Evolutionary conservation across 2,329 filamentous ascomycete genomes (phyloP).

Genomic region (Aureobasidium lini): DNA sequence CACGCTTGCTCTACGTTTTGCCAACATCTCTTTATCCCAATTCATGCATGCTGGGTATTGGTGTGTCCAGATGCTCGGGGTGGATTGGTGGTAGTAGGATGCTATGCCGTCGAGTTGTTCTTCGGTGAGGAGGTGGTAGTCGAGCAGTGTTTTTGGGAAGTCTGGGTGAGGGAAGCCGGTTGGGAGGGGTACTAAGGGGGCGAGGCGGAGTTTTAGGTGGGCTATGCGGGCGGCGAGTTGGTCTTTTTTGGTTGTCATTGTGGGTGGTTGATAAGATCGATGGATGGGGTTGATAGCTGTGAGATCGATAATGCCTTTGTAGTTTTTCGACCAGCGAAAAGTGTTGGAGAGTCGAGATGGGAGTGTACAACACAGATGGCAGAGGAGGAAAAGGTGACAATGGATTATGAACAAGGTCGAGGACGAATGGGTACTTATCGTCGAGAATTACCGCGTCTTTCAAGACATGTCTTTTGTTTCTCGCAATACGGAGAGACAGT

Average conservation of each 20-base stretch:
- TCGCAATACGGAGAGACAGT: not conserved
- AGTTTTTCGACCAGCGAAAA: slow-evolving; percentile 10
- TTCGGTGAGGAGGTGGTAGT: slow-evolving; percentile 68
- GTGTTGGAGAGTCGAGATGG: not conserved
- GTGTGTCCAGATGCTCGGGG: slow-evolving; percentile 45
- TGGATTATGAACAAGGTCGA: not conserved
- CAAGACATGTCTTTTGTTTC: not conserved
- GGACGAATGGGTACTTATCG: not conserved
- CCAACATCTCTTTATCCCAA: slow-evolving; percentile 38
- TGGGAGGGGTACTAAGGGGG: slow-evolving; percentile 52
- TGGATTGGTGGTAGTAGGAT: slow-evolving; percentile 65
- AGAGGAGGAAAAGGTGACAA: not conserved
- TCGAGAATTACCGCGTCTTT: not conserved
- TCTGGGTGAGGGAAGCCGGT: slow-evolving; percentile 56
- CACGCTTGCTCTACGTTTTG: not conserved
- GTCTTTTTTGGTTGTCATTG: slow-evolving; percentile 20
- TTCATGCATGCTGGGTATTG: slow-evolving; percentile 62
- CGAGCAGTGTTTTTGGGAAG: slow-evolving; percentile 60
- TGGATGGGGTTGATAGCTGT: too few relatives aligned
- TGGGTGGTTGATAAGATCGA: too few relatives aligned
- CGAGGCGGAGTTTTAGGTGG: slow-evolving; percentile 58
- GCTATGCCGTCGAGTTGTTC: slow-evolving; percentile 62
- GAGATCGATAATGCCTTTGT: too few relatives aligned
- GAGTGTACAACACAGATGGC: not conserved
- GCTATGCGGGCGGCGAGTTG: slow-evolving; percentile 52